Conservation (phyloP, 352 stramenopile species). For the Poterioochromonas sp. region DNA sequence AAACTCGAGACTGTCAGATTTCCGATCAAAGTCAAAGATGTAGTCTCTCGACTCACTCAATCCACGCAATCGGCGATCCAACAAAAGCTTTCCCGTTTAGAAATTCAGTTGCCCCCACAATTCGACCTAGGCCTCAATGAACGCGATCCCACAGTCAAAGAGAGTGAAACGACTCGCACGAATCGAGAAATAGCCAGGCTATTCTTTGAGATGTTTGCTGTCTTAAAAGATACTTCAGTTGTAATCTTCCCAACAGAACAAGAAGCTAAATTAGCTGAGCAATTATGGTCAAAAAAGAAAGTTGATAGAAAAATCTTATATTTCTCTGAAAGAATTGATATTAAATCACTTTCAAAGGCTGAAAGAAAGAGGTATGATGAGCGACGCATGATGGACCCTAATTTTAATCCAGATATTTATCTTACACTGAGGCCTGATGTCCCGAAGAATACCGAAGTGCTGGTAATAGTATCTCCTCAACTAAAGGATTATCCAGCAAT, state of each 20-base stretch:
- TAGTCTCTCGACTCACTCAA: not conserved
- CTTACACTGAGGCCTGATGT: no score
- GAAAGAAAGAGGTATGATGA: no score
- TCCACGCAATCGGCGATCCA: not conserved
- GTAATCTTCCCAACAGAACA: constrained; percentile 4
- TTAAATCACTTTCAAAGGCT: no score
- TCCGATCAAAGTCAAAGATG: not conserved
- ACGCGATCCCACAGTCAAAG: no score
- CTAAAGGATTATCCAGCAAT: no score
- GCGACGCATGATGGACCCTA: no score
- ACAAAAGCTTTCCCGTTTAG: not conserved
- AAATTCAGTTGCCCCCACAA: not conserved
- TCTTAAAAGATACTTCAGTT: not conserved
- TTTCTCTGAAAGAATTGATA: no score
- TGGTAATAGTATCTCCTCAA: no score
- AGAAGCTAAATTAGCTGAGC: not conserved
- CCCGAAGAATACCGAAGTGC: no score
- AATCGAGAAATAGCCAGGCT: constrained; percentile 4
- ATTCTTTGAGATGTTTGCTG: constrained; percentile 14
- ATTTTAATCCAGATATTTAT: no score
- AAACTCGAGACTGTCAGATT: no score
- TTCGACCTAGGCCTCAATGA: not conserved
- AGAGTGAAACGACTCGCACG: not conserved
- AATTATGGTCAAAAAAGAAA: not conserved
- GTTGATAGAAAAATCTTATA: no score